A percentile compares a stretch with the other conserved stretches of the same genome.
Conservation (phyloP, 2,329 filamentous ascomycete genomes). For the Tolypocladium endophyticum region DNA sequence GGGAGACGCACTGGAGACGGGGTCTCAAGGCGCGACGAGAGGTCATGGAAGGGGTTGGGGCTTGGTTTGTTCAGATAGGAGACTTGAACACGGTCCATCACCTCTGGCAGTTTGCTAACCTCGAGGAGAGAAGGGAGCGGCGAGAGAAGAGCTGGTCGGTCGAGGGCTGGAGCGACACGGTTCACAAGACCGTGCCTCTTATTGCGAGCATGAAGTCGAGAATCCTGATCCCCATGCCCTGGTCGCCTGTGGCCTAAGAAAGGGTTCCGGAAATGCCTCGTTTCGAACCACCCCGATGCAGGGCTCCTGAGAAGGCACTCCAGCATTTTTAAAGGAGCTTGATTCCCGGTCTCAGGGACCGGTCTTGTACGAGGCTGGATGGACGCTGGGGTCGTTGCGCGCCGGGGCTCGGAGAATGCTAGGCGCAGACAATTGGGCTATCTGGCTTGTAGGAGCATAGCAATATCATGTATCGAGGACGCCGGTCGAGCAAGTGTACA, state of each 20-base stretch:
- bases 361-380: background rate
- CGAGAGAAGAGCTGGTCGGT: slow-evolving; percentile 93
- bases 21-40: slow-evolving; percentile 84
- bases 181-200: slow-evolving; percentile 95
- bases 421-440: background rate
- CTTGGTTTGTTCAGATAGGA: slow-evolving; percentile 98
- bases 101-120: slow-evolving; percentile 94
- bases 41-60: slow-evolving; percentile 96
- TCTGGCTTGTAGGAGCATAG: background rate
- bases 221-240: slow-evolving; percentile 88
- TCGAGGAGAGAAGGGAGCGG: slow-evolving; percentile 83
- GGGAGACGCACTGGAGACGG: slow-evolving; percentile 96
- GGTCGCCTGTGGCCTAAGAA: slow-evolving; percentile 76
- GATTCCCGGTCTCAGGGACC: background rate
- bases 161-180: slow-evolving; percentile 92
- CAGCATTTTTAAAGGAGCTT: background rate
- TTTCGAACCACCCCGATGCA: background rate
- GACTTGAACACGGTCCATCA: slow-evolving; percentile 97
- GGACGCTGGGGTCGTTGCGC: background rate
- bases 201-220: slow-evolving; percentile 95
- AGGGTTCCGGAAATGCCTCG: background rate
- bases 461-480: slow-evolving; percentile 4
- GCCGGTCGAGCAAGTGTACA: slow-evolving; percentile 2
- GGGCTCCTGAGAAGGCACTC: background rate
- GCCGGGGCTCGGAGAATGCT: background rate